Percentiles rank a stretch among this genome's conserved stretches.
Conservation (phyloP, 192 early-diverging fungal genomes). For the Umbelopsis isabellina region DNA sequence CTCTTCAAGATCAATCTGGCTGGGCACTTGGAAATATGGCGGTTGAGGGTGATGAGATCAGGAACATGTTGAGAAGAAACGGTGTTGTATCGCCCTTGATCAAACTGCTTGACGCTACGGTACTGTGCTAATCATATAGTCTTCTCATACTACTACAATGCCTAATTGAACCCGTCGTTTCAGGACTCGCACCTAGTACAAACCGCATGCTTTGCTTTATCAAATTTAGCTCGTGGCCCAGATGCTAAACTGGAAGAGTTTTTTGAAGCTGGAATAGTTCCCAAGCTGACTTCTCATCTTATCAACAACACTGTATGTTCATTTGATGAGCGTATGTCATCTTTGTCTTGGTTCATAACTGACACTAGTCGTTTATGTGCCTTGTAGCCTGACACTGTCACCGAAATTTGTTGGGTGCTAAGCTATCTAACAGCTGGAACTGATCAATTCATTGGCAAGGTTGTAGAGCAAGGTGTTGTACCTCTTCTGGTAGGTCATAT, state of each 20-base stretch:
- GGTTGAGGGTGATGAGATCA: conserved; percentile 67
- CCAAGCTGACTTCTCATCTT: conserved; percentile 55
- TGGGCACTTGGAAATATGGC: conserved; percentile 27
- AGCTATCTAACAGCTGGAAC: conserved; percentile 62
- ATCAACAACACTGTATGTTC: conserved; percentile 44
- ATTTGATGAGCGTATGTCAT: not conserved
- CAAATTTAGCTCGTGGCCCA: conserved; percentile 70
- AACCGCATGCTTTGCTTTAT: conserved; percentile 74
- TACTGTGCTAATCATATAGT: not conserved
- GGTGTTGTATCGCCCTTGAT: conserved; percentile 70
- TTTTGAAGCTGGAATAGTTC: conserved; percentile 49
- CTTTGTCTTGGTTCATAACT: too few species aligned
- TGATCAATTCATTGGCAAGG: conserved; percentile 48
- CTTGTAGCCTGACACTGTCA: conserved; percentile 50
- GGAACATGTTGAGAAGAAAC: conserved; percentile 73
- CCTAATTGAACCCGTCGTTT: not conserved
- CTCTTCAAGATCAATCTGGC: conserved; percentile 13
- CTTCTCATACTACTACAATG: not conserved
- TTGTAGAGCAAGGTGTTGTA: conserved; percentile 43
- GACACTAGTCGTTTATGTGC: too few species aligned
- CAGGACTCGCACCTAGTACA: conserved; percentile 58
- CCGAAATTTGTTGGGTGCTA: conserved; percentile 71
- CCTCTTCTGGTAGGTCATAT: conserved; percentile 30
- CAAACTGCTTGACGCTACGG: conserved; percentile 18
- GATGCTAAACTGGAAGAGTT: conserved; percentile 55